Evolutionary conservation across 225 moss, liverwort and hornwort genomes (phyloP).

Genomic region (Polytrichum commune): DNA sequence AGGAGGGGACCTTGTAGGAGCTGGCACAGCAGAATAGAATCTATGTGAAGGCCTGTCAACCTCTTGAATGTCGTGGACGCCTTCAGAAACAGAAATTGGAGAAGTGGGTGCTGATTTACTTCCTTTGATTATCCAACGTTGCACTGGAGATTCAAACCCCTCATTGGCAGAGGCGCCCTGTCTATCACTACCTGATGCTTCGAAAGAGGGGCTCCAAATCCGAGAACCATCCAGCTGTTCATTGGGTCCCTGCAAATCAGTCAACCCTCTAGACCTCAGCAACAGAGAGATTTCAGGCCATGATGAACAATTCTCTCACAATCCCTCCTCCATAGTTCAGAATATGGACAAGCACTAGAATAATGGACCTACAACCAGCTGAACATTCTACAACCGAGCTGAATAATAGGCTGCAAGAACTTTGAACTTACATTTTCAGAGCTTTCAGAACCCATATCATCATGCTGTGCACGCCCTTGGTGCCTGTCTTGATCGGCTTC

Average conservation of each 20-base stretch:
- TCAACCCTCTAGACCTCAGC: constrained; percentile 1
- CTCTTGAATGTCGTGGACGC: constrained; percentile 13
- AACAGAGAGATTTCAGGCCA: background rate
- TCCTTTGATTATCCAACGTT: constrained; percentile 18
- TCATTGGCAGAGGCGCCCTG: constrained; percentile 13
- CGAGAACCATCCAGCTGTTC: constrained; percentile 42
- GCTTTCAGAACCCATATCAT: constrained; percentile 25
- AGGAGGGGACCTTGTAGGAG: constrained; percentile 18
- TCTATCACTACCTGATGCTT: constrained; percentile 26
- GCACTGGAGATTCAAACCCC: constrained; percentile 24
- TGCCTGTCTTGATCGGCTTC: constrained; percentile 30
- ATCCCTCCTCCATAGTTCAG: background rate
- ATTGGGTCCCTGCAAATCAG: constrained; percentile 43
- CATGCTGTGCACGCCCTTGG: background rate
- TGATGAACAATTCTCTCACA: background rate
- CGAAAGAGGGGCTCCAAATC: constrained; percentile 52
- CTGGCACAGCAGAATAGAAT: constrained; percentile 12
- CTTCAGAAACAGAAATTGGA: constrained; percentile 14
- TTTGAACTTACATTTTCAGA: constrained; percentile 21
- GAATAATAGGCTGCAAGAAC: background rate
- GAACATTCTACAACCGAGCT: background rate
- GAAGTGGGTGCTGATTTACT: constrained; percentile 36
- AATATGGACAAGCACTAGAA: background rate
- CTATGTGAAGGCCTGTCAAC: constrained; percentile 10
- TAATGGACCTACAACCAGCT: background rate